Evolutionary conservation across 2,329 filamentous ascomycete species (phyloP).

Genomic region (Alternaria gaisen): DNA sequence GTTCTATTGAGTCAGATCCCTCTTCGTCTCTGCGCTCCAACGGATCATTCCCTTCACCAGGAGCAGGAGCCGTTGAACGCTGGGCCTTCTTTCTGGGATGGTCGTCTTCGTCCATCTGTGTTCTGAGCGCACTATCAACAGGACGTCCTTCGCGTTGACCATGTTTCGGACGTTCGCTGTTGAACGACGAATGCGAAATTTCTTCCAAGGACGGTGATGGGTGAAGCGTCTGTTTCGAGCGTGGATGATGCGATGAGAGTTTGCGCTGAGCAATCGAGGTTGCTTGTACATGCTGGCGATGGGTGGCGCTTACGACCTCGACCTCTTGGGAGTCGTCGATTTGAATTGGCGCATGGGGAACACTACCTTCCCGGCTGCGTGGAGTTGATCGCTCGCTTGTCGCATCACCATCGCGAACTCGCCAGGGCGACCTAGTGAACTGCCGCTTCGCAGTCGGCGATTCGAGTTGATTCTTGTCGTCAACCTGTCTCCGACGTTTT

Average conservation of each 20-base stretch:
- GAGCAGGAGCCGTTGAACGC: constrained; percentile 1
- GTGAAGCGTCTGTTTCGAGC: neutral
- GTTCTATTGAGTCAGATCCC: constrained; percentile 13
- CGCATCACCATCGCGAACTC: neutral
- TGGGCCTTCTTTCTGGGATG: neutral
- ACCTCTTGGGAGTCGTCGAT: constrained; percentile 42
- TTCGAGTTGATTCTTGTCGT: neutral
- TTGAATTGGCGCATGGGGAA: constrained; percentile 28
- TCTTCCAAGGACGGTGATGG: constrained; percentile 16
- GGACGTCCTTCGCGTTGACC: neutral
- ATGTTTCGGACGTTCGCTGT: neutral
- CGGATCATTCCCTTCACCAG: neutral
- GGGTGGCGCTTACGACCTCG: neutral
- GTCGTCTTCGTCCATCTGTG: constrained; percentile 4
- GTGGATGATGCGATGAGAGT: neutral
- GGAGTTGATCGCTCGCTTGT: neutral
- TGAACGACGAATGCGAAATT: neutral
- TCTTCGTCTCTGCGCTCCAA: neutral
- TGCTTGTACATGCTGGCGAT: constrained; percentile 1
- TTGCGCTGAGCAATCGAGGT: neutral
- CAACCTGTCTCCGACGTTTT: constrained; percentile 12
- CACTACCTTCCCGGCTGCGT: constrained; percentile 23
- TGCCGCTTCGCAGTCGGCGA: constrained; percentile 9
- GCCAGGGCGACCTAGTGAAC: neutral
- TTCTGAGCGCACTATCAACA: neutral